A percentile compares a stretch with the other conserved stretches of the same genome.
Conservation (phyloP, 2,329 filamentous ascomycete species). For the Aspergillus sp. region DNA sequence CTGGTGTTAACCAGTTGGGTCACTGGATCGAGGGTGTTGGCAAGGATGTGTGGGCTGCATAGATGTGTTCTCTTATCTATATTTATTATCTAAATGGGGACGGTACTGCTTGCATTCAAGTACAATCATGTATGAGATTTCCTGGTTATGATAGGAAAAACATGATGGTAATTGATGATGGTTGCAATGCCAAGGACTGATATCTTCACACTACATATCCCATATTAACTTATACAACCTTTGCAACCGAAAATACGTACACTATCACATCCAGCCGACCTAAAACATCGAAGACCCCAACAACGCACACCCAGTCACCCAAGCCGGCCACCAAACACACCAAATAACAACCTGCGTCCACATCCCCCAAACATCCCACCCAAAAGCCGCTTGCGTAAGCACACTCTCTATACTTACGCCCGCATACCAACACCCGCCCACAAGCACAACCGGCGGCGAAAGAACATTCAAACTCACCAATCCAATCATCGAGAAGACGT, state of each 20-base stretch:
- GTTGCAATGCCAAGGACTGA: neutral
- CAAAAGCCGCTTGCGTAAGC: conserved; percentile 68
- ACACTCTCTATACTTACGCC: conserved; percentile 49
- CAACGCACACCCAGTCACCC: conserved; percentile 55
- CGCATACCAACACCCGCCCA: conserved; percentile 45
- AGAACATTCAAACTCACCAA: conserved; percentile 52
- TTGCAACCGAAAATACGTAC: neutral
- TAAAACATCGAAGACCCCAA: conserved; percentile 30
- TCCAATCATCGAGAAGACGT: conserved; percentile 30
- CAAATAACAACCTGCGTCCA: conserved; percentile 87
- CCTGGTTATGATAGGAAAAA: conserved; percentile 5
- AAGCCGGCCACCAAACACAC: conserved; percentile 93
- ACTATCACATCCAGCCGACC: neutral
- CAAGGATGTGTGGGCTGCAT: conserved; percentile 92
- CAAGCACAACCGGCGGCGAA: conserved; percentile 53
- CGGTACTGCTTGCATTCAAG: conserved; percentile 9
- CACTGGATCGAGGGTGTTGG: conserved; percentile 95
- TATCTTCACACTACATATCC: neutral
- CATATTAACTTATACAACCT: neutral
- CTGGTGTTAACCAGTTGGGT: conserved; percentile 88
- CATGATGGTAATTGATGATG: neutral
- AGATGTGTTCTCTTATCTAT: conserved; percentile 19
- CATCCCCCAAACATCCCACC: conserved; percentile 83
- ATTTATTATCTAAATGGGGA: conserved; percentile 7
- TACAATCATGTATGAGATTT: conserved; percentile 10